These are phyloP conservation scores for Saccharomycopsis sp. DNA, from an alignment of 805 yeast genomes.

Conservation along the genomic window DNA sequence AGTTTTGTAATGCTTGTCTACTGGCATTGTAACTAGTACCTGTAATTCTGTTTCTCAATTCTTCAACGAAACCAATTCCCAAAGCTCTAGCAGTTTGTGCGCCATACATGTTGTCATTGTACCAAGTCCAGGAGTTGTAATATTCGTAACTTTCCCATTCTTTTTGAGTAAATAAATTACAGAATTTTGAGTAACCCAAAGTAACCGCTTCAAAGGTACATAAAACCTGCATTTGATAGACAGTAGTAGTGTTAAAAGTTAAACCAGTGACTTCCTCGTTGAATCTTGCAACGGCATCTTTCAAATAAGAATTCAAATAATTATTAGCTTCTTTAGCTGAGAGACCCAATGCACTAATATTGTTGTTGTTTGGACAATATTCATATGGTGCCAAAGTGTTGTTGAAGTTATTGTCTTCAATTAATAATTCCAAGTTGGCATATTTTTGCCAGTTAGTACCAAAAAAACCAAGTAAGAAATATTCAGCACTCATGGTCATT, in stretches of 20 bases:
- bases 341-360: constrained; percentile 3
- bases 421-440: constrained; percentile 21
- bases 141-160: constrained; percentile 63
- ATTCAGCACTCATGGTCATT: constrained; percentile 39
- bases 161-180: constrained; percentile 59
- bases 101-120: constrained; percentile 64
- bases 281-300: constrained; percentile 48
- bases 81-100: constrained; percentile 47
- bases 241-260: constrained; percentile 46
- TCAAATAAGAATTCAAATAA: constrained; percentile 33
- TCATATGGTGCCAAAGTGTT: constrained; percentile 21
- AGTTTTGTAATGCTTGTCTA: constrained; percentile 41
- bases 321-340: background rate
- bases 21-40: constrained; percentile 45
- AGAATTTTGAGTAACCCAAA: constrained; percentile 58
- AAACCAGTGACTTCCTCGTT: constrained; percentile 47
- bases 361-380: constrained; percentile 18
- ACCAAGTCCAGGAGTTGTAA: constrained; percentile 49
- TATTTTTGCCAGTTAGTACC: constrained; percentile 28
- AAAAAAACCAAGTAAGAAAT: constrained; percentile 44
- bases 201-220: constrained; percentile 76
- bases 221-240: constrained; percentile 44
- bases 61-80: constrained; percentile 52
- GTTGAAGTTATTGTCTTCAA: constrained; percentile 23
- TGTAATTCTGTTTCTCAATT: constrained; percentile 34